Conservation (phyloP, 192 early-diverging fungal species). For the Backusella parvicylindrica region DNA sequence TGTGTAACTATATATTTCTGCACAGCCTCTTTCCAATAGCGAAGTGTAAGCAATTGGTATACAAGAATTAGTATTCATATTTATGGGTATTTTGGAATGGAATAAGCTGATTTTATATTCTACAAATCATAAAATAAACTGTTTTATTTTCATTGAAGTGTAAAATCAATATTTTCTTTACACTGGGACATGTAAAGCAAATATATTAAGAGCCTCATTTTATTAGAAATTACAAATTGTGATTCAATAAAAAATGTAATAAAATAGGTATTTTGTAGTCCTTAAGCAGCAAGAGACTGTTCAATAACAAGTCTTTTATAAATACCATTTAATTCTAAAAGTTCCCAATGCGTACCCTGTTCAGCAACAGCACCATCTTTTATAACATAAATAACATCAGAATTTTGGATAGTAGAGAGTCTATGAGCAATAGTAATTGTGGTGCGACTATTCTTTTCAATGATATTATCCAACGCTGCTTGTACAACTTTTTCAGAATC, state of each 20-base stretch:
- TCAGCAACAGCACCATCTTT: slow-evolving; percentile 64
- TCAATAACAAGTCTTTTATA: slow-evolving; percentile 59
- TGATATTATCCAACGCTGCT: slow-evolving; percentile 59
- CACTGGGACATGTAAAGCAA: too few relatives aligned
- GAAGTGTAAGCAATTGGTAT: neutral
- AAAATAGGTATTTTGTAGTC: too few relatives aligned
- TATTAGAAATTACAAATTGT: too few relatives aligned
- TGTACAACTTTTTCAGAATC: slow-evolving; percentile 69
- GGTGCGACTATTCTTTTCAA: slow-evolving; percentile 54
- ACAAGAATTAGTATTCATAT: neutral
- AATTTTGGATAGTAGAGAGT: slow-evolving; percentile 70
- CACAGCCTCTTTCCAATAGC: neutral
- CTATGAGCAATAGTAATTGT: slow-evolving; percentile 72
- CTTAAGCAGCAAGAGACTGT: slow-evolving; percentile 45
- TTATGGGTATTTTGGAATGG: too few relatives aligned
- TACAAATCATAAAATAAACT: too few relatives aligned
- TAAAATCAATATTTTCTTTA: too few relatives aligned
- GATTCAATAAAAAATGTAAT: too few relatives aligned
- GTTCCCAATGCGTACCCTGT: slow-evolving; percentile 72
- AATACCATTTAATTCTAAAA: slow-evolving; percentile 57
- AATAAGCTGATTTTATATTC: too few relatives aligned
- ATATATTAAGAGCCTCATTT: too few relatives aligned
- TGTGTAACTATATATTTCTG: neutral
- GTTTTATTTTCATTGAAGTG: too few relatives aligned
- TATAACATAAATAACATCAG: slow-evolving; percentile 85